These are phyloP conservation scores for Chloropicon primus DNA, from an alignment of 139 green algal genomes.

Conservation along the genomic window DNA sequence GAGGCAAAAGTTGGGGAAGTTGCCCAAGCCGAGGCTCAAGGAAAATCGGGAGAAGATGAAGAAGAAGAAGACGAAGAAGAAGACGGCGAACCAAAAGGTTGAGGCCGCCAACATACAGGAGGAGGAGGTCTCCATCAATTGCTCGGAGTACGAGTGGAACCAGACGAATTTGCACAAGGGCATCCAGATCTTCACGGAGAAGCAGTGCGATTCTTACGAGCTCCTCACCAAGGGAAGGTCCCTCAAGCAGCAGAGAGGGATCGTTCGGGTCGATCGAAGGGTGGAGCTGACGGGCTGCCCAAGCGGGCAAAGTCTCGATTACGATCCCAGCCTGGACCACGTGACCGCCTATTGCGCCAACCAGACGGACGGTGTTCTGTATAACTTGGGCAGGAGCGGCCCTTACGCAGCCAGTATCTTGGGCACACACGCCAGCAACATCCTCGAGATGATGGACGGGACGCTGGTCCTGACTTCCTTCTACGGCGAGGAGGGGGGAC, in stretches of 20 bases:
- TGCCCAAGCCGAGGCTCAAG: neutral
- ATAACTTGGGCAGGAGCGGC: neutral
- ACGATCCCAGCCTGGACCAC: neutral
- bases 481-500: slow-evolving; percentile 1
- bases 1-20: neutral
- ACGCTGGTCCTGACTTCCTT: neutral
- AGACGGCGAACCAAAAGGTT: neutral
- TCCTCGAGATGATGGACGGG: neutral
- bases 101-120: neutral
- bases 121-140: neutral
- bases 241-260: neutral
- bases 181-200: neutral
- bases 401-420: neutral
- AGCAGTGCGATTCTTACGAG: neutral
- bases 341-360: neutral
- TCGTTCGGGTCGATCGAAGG: neutral
- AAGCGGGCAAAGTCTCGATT: neutral
- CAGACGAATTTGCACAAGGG: neutral
- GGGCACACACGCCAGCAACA: neutral
- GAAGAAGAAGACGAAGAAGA: neutral
- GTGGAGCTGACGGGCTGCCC: neutral
- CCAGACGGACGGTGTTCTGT: neutral
- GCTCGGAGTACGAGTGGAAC: neutral
- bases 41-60: neutral
- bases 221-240: neutral